Base-by-base conservation (phyloP, 352 stramenopile genomes). In the Globisporangium uncinulatum region DNA sequence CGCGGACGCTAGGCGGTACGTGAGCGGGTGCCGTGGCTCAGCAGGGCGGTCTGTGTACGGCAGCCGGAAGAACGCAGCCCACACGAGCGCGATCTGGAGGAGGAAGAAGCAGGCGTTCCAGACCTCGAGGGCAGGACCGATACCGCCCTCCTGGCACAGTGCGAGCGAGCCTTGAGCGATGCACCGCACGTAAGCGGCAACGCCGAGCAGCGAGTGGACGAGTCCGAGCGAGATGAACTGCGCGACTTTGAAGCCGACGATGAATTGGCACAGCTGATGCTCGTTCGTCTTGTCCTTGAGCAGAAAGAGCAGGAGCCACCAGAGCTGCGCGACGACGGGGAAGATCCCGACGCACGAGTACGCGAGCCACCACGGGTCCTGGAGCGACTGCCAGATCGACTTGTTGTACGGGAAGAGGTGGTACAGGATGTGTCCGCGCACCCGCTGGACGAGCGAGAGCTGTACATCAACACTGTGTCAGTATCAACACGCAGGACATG, bases 241-340 rank as follows among this genome's bases (percentile, higher is more conserved):
- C 6, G 86, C 85, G n/a, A 77, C 79, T 48, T 96, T 92, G 69
- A 97, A 96, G 15, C 85, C 83, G 17, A 96, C 81, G 50, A 97
- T 96, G 42, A 97, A 97, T 57, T 97, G 77, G 55, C 86, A 95
- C n/a, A 97, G 66, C 58, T 96, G 88, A 56, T 95, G 90, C 65
- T 97, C 89, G 66, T 97, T 91, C 32, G 82, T 92, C 62, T 96
- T 96, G 75, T 97, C 87, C 62, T 95, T 94, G 52, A 96, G 75
- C 29, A 96, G 24, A 51, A 96, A 96, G 9, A 96, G 62, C 19
- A 96, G 83, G 44, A 95, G 74, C 89, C 89, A 97, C 88, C 87
- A 96, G 36, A 94, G 57, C 67, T 95, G 86, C 4, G 85, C 84
- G n/a, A 96, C 56, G 36, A 92, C 73, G 0, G 89, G 89, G 31